phyloP scores from a whole-genome alignment of 495 filamentous ascomycete genomes.

The Aspergillus sparsus region DNA sequence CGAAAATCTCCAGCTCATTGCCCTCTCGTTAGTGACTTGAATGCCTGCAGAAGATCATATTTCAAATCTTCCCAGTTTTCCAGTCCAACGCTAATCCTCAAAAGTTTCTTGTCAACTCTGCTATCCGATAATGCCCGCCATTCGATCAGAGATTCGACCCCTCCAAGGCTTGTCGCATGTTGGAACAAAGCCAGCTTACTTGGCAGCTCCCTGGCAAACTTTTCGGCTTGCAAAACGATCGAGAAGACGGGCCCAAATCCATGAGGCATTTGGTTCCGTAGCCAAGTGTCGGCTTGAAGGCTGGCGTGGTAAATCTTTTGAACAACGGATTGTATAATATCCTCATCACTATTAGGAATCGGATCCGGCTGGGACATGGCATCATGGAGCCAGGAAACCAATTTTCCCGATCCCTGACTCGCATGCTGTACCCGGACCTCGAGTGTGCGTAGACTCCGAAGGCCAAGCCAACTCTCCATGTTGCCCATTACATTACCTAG shows the following conservation, averaged over 20 bases:
- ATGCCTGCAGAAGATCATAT: slow-evolving; percentile 66
- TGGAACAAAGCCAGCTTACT: slow-evolving; percentile 75
- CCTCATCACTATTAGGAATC: slow-evolving; percentile 27
- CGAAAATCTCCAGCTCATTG: neutral
- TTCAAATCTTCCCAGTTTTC: slow-evolving; percentile 77
- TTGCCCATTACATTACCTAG: slow-evolving; percentile 78
- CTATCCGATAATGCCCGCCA: slow-evolving; percentile 69
- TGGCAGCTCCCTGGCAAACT: slow-evolving; percentile 64
- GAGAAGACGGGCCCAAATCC: slow-evolving; percentile 83
- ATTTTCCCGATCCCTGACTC: slow-evolving; percentile 56
- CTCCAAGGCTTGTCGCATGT: slow-evolving; percentile 87
- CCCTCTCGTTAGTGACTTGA: slow-evolving; percentile 31
- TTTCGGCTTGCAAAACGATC: slow-evolving; percentile 56
- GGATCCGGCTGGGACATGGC: slow-evolving; percentile 34
- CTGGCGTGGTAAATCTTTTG: slow-evolving; percentile 67
- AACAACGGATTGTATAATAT: slow-evolving; percentile 50
- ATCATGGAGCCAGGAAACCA: slow-evolving; percentile 67
- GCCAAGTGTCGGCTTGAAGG: slow-evolving; percentile 68
- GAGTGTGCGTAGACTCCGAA: slow-evolving; percentile 75
- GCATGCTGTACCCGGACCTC: slow-evolving; percentile 72
- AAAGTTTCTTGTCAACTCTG: slow-evolving; percentile 61
- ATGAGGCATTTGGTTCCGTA: slow-evolving; percentile 78
- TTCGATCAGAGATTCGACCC: slow-evolving; percentile 80
- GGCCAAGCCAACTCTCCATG: slow-evolving; percentile 81
- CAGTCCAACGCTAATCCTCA: slow-evolving; percentile 76